Conservation (phyloP, 2,329 filamentous ascomycete species). For the Dothistroma septosporum region DNA sequence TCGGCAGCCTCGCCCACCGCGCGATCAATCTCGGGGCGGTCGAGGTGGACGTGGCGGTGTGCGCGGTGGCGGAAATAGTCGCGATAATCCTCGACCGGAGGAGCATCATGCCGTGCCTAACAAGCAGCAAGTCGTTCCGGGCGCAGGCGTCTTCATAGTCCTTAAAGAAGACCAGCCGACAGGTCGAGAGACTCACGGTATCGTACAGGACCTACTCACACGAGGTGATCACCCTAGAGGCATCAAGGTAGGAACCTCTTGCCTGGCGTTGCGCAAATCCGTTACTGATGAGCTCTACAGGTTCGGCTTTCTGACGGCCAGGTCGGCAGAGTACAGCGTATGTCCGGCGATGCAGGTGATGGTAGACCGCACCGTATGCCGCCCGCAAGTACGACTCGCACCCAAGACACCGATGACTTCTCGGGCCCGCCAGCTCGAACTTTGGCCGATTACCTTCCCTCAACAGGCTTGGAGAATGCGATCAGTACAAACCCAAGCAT, state of each 20-base stretch:
- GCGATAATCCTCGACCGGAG: background rate
- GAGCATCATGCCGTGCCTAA: conserved; percentile 28
- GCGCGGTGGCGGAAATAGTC: background rate
- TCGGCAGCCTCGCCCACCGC: conserved; percentile 27
- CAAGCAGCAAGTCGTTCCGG: conserved; percentile 51
- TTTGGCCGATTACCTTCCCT: conserved; percentile 29
- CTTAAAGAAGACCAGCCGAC: conserved; percentile 73
- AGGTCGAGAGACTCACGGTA: conserved; percentile 64
- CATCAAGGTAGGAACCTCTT: conserved; percentile 54
- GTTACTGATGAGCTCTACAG: conserved; percentile 61
- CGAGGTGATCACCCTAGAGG: conserved; percentile 70
- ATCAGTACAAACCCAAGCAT: conserved; percentile 12
- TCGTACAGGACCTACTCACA: conserved; percentile 65
- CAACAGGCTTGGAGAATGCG: conserved; percentile 27
- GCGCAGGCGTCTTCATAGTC: conserved; percentile 65
- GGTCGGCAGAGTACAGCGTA: conserved; percentile 68
- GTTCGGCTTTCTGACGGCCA: conserved; percentile 62
- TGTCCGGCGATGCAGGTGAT: conserved; percentile 37
- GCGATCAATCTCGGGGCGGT: conserved; percentile 6
- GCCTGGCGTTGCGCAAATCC: background rate
- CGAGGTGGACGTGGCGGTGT: conserved; percentile 12
- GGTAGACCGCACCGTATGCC: background rate
- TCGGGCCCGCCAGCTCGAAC: conserved; percentile 26
- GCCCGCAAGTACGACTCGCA: background rate
- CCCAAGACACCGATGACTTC: conserved; percentile 13